These are phyloP conservation scores for Lasiodiplodia hormozganensis DNA, from an alignment of 2,329 filamentous ascomycete species.

Conservation along the genomic window DNA sequence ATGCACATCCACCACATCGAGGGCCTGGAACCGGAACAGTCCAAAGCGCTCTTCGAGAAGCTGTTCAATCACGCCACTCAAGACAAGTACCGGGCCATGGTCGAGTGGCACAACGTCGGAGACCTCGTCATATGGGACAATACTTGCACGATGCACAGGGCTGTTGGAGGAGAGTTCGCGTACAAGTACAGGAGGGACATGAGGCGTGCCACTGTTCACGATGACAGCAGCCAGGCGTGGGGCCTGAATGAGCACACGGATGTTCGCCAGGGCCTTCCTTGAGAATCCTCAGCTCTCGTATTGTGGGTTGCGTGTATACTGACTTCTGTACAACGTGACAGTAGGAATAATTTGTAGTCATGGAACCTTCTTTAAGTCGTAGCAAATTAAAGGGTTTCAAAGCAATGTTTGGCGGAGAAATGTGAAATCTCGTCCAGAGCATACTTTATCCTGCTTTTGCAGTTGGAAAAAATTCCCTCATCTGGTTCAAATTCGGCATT, in stretches of 20 bases:
- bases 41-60: conserved; percentile 43
- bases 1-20: conserved; percentile 62
- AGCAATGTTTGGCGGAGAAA: too few relatives aligned
- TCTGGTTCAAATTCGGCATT: too few relatives aligned
- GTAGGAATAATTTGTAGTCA: too few relatives aligned
- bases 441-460: too few relatives aligned
- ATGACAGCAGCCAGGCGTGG: conserved; percentile 52
- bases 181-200: conserved; percentile 60
- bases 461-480: too few relatives aligned
- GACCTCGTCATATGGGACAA: conserved; percentile 68
- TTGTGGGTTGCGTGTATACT: too few relatives aligned
- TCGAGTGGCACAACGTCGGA: conserved; percentile 57
- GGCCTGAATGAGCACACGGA: conserved; percentile 47
- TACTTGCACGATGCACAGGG: conserved; percentile 62
- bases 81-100: conserved; percentile 53
- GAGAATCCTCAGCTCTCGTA: neutral
- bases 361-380: too few relatives aligned
- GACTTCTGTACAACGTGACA: too few relatives aligned
- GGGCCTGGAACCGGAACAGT: conserved; percentile 43
- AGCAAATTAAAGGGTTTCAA: too few relatives aligned
- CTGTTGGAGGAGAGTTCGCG: conserved; percentile 56
- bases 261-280: conserved; percentile 1
- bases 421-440: too few relatives aligned
- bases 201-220: conserved; percentile 64
- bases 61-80: conserved; percentile 58